These are phyloP conservation scores for Phytophthora idaei DNA, from an alignment of 352 stramenopile species.

Conservation along the genomic window DNA sequence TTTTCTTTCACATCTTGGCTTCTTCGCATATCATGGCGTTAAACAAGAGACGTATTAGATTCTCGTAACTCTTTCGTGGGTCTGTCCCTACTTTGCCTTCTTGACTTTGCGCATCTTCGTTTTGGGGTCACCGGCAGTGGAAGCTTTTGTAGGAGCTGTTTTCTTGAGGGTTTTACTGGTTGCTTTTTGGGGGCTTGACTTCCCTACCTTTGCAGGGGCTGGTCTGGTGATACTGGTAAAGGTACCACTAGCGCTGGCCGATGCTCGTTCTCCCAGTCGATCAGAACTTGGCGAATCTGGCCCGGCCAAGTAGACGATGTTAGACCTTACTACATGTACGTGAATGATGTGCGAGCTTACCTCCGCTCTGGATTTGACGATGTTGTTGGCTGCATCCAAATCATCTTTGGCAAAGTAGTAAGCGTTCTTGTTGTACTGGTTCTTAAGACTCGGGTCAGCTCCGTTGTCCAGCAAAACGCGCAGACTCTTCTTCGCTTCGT, in stretches of 20 bases:
- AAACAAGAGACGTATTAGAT: not conserved
- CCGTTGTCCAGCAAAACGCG: conserved; percentile 78
- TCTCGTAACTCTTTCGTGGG: not conserved
- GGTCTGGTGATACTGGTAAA: not conserved
- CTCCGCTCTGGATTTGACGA: conserved; percentile 78
- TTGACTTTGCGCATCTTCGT: conserved; percentile 23
- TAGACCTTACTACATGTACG: not conserved
- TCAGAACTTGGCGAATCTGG: conserved; percentile 68
- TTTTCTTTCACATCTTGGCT: too few relatives aligned
- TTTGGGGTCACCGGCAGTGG: conserved; percentile 1
- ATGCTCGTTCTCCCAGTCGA: conserved; percentile 71
- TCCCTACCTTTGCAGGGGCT: conserved; percentile 16
- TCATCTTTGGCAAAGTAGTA: conserved; percentile 91
- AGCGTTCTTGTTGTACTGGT: conserved; percentile 91
- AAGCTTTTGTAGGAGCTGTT: conserved; percentile 16
- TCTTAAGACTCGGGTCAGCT: conserved; percentile 84
- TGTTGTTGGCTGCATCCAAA: conserved; percentile 81
- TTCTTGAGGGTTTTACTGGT: conserved; percentile 23
- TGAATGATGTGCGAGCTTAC: conserved; percentile 28
- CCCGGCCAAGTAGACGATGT: not conserved
- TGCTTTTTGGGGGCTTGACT: conserved; percentile 31
- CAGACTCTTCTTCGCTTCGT: conserved; percentile 79
- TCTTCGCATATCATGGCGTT: too few relatives aligned
- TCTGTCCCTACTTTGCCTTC: conserved; percentile 22
- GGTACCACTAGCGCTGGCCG: conserved; percentile 24